Conservation (phyloP, 257 asterid species). For the Mitragyna speciosa region DNA sequence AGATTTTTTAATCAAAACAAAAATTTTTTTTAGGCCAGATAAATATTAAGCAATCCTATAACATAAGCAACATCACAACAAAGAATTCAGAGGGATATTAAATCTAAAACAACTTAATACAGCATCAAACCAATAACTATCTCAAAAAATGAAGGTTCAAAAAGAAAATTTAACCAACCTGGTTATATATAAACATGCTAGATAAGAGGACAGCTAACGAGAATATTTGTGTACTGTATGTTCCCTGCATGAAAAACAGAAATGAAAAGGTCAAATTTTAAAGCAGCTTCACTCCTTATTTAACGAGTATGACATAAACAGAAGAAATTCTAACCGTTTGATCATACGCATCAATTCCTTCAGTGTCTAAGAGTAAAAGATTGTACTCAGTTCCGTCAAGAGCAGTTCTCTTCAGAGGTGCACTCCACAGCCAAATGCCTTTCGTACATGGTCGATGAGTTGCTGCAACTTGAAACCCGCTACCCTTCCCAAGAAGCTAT, state of each 20-base stretch:
- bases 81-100: background rate
- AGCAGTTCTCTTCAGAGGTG: conserved; percentile 83
- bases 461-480: conserved; percentile 97
- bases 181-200: conserved; percentile 95
- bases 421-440: conserved; percentile 99
- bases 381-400: conserved; percentile 96
- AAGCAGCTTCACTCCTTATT: background rate
- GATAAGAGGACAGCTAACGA: conserved; percentile 96
- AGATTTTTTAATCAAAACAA: background rate
- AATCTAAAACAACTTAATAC: too few species aligned
- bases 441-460: conserved; percentile 98
- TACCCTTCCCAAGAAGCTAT: conserved; percentile 98
- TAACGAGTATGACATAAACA: background rate
- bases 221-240: conserved; percentile 94
- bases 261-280: conserved; percentile 6
- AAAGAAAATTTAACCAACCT: conserved; percentile 48
- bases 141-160: background rate
- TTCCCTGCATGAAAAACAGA: conserved; percentile 61
- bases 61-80: background rate
- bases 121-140: background rate
- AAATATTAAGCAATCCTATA: background rate
- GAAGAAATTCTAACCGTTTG: conserved; percentile 74
- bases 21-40: background rate
- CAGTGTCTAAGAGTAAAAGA: conserved; percentile 87
- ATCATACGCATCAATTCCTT: conserved; percentile 99